Conservation (phyloP, 306 rosid species). For the Gleditsia sinensis region DNA sequence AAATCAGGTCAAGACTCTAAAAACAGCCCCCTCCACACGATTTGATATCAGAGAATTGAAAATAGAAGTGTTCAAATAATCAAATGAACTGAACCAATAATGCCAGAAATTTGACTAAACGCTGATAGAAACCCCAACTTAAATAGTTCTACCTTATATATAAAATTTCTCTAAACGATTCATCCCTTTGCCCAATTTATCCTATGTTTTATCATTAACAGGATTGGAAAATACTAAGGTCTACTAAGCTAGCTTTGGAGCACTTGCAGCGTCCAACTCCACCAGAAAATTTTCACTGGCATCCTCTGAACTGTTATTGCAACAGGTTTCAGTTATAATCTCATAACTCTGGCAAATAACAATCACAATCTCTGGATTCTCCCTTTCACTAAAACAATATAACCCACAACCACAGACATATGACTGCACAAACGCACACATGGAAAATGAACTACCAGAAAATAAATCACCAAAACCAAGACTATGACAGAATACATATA, state of each 20-base stretch:
- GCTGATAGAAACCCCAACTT: not conserved
- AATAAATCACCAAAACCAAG: not conserved
- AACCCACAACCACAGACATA: not conserved
- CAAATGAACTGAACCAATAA: not conserved
- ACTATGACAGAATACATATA: not conserved
- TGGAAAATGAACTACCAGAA: not conserved
- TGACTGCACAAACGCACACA: not conserved
- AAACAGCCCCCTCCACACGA: not conserved
- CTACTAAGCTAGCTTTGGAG: not conserved
- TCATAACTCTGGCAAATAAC: not conserved
- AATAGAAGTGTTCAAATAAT: not conserved
- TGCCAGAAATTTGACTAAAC: conserved; percentile 11
- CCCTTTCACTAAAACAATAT: not conserved
- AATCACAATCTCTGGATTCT: not conserved
- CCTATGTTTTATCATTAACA: not conserved
- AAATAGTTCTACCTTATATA: not conserved
- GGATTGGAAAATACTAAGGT: not conserved
- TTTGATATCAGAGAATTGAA: not conserved
- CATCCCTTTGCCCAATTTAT: not conserved
- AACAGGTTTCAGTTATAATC: not conserved
- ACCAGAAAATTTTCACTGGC: not conserved
- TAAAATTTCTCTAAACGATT: conserved; percentile 3
- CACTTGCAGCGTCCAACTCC: not conserved
- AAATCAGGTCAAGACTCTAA: not conserved
- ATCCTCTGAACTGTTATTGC: conserved; percentile 5